These are phyloP conservation scores for Tetrastigma voinierianum DNA, from an alignment of 164 flowering plant genomes.

Conservation along the genomic window DNA sequence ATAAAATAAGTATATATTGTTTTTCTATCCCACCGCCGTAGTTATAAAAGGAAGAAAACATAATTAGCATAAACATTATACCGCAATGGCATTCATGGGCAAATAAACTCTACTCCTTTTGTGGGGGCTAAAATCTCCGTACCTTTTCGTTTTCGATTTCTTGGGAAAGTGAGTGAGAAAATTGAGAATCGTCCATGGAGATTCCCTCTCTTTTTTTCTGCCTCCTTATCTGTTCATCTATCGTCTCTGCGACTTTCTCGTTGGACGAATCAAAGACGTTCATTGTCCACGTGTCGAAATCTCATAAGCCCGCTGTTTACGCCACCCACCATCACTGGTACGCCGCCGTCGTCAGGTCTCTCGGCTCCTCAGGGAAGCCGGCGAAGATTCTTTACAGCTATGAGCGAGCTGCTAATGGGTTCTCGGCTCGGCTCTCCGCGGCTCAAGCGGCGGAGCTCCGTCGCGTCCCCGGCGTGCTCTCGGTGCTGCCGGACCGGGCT, in stretches of 20 bases:
- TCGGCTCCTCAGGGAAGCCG: conserved; percentile 36
- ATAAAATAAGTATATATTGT: no score
- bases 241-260: conserved; percentile 11
- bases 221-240: conserved; percentile 14
- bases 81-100: no score
- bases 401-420: conserved; percentile 50
- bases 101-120: no score
- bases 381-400: conserved; percentile 61
- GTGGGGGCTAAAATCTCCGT: no score
- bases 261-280: conserved; percentile 27
- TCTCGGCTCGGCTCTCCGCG: conserved; percentile 68
- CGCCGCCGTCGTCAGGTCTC: conserved; percentile 50
- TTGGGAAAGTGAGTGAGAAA: not conserved
- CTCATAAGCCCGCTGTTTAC: conserved; percentile 54
- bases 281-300: conserved; percentile 61
- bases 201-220: conserved; percentile 7
- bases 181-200: conserved; percentile 7
- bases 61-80: no score
- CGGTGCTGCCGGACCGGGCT: conserved; percentile 51
- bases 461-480: conserved; percentile 42
- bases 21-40: no score
- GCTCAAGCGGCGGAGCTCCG: conserved; percentile 48
- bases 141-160: no score
- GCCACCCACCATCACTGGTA: conserved; percentile 63
- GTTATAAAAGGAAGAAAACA: no score